phyloP scores from a whole-genome alignment of 1,284 basidiomycete species.

The Melampsora larici-populina region DNA sequence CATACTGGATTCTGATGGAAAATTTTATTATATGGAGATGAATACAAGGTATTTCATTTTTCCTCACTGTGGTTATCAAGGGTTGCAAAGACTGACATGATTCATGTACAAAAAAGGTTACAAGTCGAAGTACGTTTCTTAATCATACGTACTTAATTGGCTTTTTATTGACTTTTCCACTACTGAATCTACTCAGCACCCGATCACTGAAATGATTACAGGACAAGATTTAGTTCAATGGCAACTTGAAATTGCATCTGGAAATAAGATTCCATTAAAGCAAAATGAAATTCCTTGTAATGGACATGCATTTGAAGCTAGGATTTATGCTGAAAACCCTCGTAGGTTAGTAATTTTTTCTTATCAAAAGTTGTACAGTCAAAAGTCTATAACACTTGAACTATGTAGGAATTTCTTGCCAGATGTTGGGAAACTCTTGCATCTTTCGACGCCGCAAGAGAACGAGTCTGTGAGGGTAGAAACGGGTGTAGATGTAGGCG shows the following conservation, averaged over 20 bases:
- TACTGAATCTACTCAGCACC: conserved; percentile 60
- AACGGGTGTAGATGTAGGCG: conserved; percentile 78
- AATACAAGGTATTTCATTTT: conserved; percentile 64
- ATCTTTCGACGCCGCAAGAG: conserved; percentile 62
- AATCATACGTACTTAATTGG: neutral
- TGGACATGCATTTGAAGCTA: conserved; percentile 89
- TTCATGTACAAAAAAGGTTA: conserved; percentile 4
- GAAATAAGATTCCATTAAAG: conserved; percentile 73
- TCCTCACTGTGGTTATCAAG: neutral
- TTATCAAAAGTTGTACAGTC: neutral
- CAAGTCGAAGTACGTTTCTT: conserved; percentile 62
- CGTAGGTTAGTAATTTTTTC: conserved; percentile 59
- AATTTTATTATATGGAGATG: conserved; percentile 92
- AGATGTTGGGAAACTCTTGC: conserved; percentile 76
- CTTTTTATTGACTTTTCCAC: neutral
- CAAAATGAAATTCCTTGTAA: conserved; percentile 76
- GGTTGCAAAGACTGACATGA: neutral
- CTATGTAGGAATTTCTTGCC: conserved; percentile 71
- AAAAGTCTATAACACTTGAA: no score
- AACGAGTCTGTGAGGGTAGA: conserved; percentile 75
- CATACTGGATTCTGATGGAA: conserved; percentile 78
- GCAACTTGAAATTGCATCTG: conserved; percentile 86
- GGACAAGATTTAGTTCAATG: conserved; percentile 88
- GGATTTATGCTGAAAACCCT: conserved; percentile 97
- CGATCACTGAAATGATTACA: conserved; percentile 91